These are phyloP conservation scores for Nothophaeocryptopus gaeumannii DNA, from an alignment of 2,329 filamentous ascomycete genomes.

Conservation along the genomic window DNA sequence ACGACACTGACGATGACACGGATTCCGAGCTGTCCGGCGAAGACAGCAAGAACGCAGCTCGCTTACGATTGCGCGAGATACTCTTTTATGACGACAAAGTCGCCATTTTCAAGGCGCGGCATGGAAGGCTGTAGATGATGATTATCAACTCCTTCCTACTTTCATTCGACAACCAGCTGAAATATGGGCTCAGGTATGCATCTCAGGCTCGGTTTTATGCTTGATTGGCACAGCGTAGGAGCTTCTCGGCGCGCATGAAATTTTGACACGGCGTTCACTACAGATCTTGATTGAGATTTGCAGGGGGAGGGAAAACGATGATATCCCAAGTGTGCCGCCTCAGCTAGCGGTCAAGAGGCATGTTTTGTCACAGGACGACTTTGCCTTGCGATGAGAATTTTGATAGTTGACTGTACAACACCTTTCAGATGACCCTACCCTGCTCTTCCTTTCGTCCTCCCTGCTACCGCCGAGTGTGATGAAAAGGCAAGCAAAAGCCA, in stretches of 20 bases:
- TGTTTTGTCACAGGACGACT: no score
- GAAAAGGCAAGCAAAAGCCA: no score
- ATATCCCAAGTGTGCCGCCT: neutral
- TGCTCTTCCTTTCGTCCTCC: no score
- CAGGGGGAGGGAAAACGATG: neutral
- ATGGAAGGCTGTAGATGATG: slow-evolving; percentile 47
- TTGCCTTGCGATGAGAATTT: no score
- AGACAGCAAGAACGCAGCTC: slow-evolving; percentile 24
- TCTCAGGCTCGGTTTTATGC: neutral
- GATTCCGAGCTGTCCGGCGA: slow-evolving; percentile 15
- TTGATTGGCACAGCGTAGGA: neutral
- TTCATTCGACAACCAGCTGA: no score
- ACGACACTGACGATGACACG: slow-evolving; percentile 13
- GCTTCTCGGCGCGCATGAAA: neutral
- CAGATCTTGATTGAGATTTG: no score
- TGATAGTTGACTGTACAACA: no score
- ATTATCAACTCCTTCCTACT: no score
- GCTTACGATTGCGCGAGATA: slow-evolving; percentile 70
- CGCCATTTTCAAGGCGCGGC: slow-evolving; percentile 73
- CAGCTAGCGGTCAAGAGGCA: no score
- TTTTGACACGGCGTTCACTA: no score
- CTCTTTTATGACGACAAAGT: slow-evolving; percentile 82
- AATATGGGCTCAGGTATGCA: neutral
- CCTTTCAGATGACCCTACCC: no score
- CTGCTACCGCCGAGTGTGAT: no score